These are phyloP conservation scores for Astrothelium macrocarpum DNA, from an alignment of 495 filamentous ascomycete genomes.

Conservation along the genomic window DNA sequence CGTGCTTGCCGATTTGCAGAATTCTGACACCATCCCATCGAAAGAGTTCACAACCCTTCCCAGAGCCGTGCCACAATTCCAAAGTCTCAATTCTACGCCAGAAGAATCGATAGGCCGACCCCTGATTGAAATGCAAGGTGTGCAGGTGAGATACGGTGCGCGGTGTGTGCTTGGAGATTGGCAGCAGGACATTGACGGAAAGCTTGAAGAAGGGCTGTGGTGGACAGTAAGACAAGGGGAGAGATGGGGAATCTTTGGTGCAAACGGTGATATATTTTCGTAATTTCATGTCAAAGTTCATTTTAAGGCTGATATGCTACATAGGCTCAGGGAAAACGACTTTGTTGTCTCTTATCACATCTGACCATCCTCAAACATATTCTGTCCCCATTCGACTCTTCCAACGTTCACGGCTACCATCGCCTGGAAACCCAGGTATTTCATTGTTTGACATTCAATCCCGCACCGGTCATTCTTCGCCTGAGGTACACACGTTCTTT, in stretches of 20 bases:
- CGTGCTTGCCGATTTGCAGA: slow-evolving; percentile 39
- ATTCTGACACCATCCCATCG: neutral
- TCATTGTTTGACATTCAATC: slow-evolving; percentile 88
- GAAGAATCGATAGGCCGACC: slow-evolving; percentile 41
- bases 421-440: slow-evolving; percentile 59
- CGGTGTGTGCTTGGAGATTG: slow-evolving; percentile 71
- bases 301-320: neutral
- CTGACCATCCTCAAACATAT: slow-evolving; percentile 92
- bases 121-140: slow-evolving; percentile 77
- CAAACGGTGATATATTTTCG: slow-evolving; percentile 54
- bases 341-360: slow-evolving; percentile 80
- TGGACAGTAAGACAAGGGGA: slow-evolving; percentile 79
- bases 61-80: neutral
- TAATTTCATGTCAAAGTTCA: too few species aligned
- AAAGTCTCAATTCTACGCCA: neutral
- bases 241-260: slow-evolving; percentile 83
- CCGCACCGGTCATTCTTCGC: slow-evolving; percentile 83
- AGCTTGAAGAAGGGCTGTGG: slow-evolving; percentile 50
- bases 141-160: slow-evolving; percentile 67
- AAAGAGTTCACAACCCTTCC: neutral
- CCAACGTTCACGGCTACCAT: slow-evolving; percentile 67
- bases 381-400: slow-evolving; percentile 79
- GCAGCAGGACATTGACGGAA: slow-evolving; percentile 46
- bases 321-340: slow-evolving; percentile 78
- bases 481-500: slow-evolving; percentile 89